Conservation (phyloP, 108 stramenopile species). For the Discostella stelligeroides region DNA sequence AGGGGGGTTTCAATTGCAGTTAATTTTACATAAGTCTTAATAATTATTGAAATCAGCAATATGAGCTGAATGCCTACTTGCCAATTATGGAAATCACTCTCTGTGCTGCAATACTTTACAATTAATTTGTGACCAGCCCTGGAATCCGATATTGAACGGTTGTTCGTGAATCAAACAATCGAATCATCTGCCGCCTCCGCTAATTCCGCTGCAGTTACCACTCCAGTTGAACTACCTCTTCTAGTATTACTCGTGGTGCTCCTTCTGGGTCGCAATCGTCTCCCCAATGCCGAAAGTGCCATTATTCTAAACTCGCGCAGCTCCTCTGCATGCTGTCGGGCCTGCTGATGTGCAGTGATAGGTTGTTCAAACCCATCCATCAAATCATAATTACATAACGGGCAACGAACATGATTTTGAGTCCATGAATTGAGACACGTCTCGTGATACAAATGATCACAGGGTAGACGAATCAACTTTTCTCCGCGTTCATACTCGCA, state of each 20-base stretch:
- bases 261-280: constrained; percentile 34
- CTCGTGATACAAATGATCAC: constrained; percentile 80
- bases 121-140: too few relatives aligned
- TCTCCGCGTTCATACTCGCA: constrained; percentile 87
- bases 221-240: constrained; percentile 10
- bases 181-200: constrained; percentile 41
- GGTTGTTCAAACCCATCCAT: constrained; percentile 49
- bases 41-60: too few relatives aligned
- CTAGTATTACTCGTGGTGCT: constrained; percentile 8
- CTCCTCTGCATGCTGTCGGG: constrained; percentile 19
- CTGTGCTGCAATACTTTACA: too few relatives aligned
- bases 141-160: too few relatives aligned
- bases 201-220: constrained; percentile 9
- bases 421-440: constrained; percentile 84
- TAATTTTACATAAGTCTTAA: too few relatives aligned
- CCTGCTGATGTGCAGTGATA: constrained; percentile 14
- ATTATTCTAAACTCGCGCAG: constrained; percentile 30
- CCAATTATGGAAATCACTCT: too few relatives aligned
- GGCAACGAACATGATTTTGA: constrained; percentile 74
- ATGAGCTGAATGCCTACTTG: too few relatives aligned
- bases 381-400: constrained; percentile 87
- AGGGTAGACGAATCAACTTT: constrained; percentile 64
- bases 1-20: too few relatives aligned
- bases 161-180: constrained; percentile 38
- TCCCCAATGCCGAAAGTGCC: constrained; percentile 27